A percentile compares a stretch with the other conserved stretches of the same genome.
Conservation (phyloP, 345 rosid species). For the Triadica sebifera region DNA sequence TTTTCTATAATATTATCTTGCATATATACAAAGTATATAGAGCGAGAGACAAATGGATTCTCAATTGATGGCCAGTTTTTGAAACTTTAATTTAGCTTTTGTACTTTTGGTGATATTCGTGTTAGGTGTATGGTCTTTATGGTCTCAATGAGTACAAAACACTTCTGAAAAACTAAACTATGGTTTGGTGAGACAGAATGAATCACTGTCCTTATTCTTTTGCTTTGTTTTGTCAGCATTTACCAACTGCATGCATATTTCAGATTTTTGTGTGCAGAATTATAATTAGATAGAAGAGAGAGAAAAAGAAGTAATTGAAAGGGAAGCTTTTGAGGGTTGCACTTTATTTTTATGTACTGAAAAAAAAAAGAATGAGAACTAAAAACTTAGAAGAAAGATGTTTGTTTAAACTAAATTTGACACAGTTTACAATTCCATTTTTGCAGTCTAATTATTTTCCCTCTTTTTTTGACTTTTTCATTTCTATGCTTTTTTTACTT, state of each 20-base stretch:
- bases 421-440: too few relatives aligned
- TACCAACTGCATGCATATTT: constrained; percentile 26
- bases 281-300: not conserved
- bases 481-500: too few relatives aligned
- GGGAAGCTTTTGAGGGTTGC: not conserved
- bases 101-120: constrained; percentile 21
- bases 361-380: too few relatives aligned
- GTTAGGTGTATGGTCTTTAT: constrained; percentile 1
- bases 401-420: too few relatives aligned
- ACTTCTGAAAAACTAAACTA: constrained; percentile 30
- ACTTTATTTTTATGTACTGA: too few relatives aligned
- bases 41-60: too few relatives aligned
- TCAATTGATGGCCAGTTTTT: constrained; percentile 15
- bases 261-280: constrained; percentile 10
- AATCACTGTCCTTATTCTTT: not conserved
- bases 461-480: too few relatives aligned
- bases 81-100: constrained; percentile 5
- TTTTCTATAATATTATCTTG: too few relatives aligned
- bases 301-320: not conserved
- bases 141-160: constrained; percentile 36
- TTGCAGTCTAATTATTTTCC: too few relatives aligned
- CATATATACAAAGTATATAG: too few relatives aligned
- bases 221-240: constrained; percentile 31
- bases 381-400: too few relatives aligned
- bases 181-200: not conserved